Evolutionary conservation across 257 asterid species (phyloP).

Genomic region (Salvia hispanica): DNA sequence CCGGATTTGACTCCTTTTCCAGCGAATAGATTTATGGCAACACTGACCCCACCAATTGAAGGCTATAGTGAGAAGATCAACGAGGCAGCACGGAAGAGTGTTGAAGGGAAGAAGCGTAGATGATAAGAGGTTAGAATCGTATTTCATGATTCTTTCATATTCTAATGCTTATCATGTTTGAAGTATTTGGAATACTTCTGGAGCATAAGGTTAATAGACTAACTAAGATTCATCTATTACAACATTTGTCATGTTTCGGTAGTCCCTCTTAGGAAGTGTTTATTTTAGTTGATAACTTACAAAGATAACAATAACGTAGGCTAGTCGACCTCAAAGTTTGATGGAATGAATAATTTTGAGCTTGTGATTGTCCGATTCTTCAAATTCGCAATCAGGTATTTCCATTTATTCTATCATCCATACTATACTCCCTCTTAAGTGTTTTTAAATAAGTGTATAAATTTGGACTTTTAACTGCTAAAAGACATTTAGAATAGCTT

Average conservation of each 20-base stretch:
- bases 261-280: too few relatives aligned
- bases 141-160: background rate
- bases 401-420: too few relatives aligned
- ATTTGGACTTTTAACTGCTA: too few relatives aligned
- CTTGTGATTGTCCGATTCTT: too few relatives aligned
- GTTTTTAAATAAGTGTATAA: background rate
- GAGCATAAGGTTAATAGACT: background rate
- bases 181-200: background rate
- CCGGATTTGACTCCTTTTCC: conserved; percentile 82
- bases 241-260: background rate
- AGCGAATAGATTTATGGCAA: conserved; percentile 71
- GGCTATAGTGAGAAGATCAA: conserved; percentile 81
- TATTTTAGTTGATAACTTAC: too few relatives aligned
- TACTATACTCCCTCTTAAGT: background rate
- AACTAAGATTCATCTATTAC: background rate
- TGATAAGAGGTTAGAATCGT: conserved; percentile 39
- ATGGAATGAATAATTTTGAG: too few relatives aligned
- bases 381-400: too few relatives aligned
- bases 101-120: conserved; percentile 71
- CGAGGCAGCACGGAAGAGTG: conserved; percentile 77
- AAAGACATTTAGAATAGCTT: too few relatives aligned
- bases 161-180: background rate
- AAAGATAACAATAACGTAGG: too few relatives aligned
- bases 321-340: too few relatives aligned
- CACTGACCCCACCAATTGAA: conserved; percentile 92